Conservation (phyloP, 352 stramenopile species). For the Phytopythium helicoides region DNA sequence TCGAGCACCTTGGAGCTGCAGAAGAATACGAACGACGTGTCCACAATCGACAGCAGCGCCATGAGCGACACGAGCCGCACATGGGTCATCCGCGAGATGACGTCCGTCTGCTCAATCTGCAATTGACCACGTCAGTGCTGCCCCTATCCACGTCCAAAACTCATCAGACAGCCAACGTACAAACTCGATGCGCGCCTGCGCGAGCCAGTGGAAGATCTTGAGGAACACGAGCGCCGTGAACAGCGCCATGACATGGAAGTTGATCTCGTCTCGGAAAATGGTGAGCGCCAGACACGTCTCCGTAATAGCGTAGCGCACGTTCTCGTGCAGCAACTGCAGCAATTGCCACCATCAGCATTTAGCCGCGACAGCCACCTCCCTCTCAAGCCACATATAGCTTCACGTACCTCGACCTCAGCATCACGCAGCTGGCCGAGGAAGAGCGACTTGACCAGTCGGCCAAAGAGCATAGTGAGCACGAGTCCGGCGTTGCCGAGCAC, state of each 20-base stretch:
- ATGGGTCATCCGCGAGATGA: conserved; percentile 75
- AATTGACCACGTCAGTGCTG: too few relatives aligned
- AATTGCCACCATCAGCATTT: not conserved
- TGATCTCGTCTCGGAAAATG: conserved; percentile 98
- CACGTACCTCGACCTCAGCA: conserved; percentile 73
- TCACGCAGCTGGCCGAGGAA: conserved; percentile 84
- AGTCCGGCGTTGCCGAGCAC: conserved; percentile 95
- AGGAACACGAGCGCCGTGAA: conserved; percentile 96
- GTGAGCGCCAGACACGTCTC: conserved; percentile 99
- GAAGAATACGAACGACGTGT: conserved; percentile 88
- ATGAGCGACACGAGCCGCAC: conserved; percentile 89
- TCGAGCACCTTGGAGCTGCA: conserved; percentile 80
- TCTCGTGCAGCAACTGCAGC: conserved; percentile 92
- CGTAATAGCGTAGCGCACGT: conserved; percentile 97
- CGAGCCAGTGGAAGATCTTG: conserved; percentile 94
- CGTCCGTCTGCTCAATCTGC: conserved; percentile 89
- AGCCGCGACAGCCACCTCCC: conserved; percentile 3
- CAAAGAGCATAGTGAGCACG: conserved; percentile 84
- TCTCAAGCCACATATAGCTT: conserved; percentile 3
- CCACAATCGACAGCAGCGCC: conserved; percentile 77
- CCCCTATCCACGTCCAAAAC: too few relatives aligned
- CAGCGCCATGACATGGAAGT: conserved; percentile 91
- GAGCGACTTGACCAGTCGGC: conserved; percentile 78
- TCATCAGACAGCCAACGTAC: conserved; percentile 31
- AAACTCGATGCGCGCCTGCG: conserved; percentile 89